phyloP scores from a whole-genome alignment of 352 stramenopile genomes.

The Phytophthora citrophthora region DNA sequence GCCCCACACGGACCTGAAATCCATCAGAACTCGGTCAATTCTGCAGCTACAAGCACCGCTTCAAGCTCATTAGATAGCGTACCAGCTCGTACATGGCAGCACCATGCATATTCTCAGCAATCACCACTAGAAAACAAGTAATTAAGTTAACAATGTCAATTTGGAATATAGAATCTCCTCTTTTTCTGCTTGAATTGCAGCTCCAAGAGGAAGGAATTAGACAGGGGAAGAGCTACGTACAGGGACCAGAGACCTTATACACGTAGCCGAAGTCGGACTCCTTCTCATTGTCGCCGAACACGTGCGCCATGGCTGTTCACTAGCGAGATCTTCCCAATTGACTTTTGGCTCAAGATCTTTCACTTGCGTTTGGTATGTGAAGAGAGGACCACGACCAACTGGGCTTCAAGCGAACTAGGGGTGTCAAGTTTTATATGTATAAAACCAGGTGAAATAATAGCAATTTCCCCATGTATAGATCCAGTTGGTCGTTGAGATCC shows the following conservation, averaged over 20 bases:
- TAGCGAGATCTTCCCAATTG: constrained; percentile 26
- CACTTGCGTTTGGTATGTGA: constrained; percentile 40
- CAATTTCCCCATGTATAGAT: background rate
- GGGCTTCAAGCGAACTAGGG: constrained; percentile 20
- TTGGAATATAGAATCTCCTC: background rate
- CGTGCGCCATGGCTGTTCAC: constrained; percentile 64
- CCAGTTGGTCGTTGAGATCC: constrained; percentile 25
- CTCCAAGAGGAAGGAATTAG: background rate
- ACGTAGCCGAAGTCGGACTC: constrained; percentile 99
- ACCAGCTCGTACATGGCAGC: constrained; percentile 98
- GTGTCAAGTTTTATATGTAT: constrained; percentile 1
- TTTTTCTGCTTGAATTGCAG: background rate
- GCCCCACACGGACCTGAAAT: constrained; percentile 96
- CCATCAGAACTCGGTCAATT: constrained; percentile 4
- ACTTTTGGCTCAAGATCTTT: constrained; percentile 50
- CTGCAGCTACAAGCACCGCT: background rate
- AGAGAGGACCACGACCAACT: constrained; percentile 15
- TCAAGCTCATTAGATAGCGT: constrained; percentile 12
- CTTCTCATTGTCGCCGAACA: constrained; percentile 88
- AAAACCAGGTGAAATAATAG: constrained; percentile 31
- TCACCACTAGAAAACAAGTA: constrained; percentile 87
- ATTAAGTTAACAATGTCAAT: background rate
- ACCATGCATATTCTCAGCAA: constrained; percentile 99
- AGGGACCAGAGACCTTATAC: constrained; percentile 98
- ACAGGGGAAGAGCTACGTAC: constrained; percentile 60